phyloP scores from a whole-genome alignment of 768 basidiomycete species.

The Serendipita sp. region DNA sequence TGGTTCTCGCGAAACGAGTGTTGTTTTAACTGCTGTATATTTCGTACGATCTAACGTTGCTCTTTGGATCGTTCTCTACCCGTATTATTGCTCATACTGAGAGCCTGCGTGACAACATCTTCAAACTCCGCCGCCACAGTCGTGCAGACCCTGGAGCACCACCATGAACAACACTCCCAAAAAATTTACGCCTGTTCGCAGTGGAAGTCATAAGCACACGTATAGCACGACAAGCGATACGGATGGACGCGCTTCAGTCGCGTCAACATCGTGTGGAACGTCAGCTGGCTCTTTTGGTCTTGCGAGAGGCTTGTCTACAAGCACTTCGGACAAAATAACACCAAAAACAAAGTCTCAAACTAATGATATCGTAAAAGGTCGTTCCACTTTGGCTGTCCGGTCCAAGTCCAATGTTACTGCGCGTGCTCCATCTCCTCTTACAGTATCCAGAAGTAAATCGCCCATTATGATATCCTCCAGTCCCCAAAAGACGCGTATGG shows the following conservation, averaged over 20 bases:
- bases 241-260: background rate
- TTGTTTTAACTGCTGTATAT: too few species aligned
- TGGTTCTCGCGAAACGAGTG: too few species aligned
- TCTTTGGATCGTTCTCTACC: too few species aligned
- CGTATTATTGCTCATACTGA: too few species aligned
- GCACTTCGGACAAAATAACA: background rate
- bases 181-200: background rate
- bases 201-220: background rate
- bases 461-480: background rate
- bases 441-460: background rate
- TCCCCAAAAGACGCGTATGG: background rate
- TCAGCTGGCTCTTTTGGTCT: background rate
- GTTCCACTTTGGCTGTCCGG: background rate
- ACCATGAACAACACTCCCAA: background rate
- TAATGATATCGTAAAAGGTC: background rate
- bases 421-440: background rate
- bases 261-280: background rate
- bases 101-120: background rate
- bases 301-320: too few species aligned
- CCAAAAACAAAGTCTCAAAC: background rate
- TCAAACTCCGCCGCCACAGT: constrained; percentile 2
- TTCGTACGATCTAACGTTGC: too few species aligned
- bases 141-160: background rate
- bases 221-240: background rate
- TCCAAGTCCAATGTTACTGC: background rate